phyloP scores from a whole-genome alignment of 2,329 filamentous ascomycete species.

The Sporothrix inflata region DNA sequence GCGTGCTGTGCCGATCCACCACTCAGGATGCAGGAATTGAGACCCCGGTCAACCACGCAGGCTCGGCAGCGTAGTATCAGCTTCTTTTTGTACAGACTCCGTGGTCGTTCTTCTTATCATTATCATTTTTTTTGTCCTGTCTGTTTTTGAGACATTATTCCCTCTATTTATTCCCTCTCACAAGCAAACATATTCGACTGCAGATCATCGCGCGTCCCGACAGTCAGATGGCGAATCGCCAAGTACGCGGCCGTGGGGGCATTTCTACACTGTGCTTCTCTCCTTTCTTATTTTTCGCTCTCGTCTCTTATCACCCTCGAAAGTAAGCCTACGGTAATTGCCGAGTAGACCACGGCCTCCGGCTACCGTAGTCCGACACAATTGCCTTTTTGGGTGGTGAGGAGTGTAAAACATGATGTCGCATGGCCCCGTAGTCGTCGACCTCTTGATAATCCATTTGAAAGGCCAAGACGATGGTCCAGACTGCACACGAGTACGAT shows the following conservation, averaged over 20 bases:
- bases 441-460: background rate
- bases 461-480: background rate
- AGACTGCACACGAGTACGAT: background rate
- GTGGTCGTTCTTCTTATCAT: background rate
- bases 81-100: background rate
- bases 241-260: background rate
- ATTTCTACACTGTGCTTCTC: background rate
- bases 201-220: background rate
- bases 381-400: background rate
- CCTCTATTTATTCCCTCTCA: background rate
- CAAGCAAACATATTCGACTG: background rate
- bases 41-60: no score
- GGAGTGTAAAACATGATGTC: background rate
- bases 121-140: background rate
- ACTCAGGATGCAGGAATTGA: background rate
- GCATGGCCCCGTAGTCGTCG: background rate
- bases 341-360: background rate
- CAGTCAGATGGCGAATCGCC: background rate
- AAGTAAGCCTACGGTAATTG: background rate
- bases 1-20: conserved; percentile 21
- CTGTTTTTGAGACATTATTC: background rate
- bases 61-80: no score
- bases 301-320: background rate
- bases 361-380: background rate
- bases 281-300: background rate